Evolutionary conservation across 495 filamentous ascomycete species (phyloP).

Genomic region (Penicillium flavigenum): DNA sequence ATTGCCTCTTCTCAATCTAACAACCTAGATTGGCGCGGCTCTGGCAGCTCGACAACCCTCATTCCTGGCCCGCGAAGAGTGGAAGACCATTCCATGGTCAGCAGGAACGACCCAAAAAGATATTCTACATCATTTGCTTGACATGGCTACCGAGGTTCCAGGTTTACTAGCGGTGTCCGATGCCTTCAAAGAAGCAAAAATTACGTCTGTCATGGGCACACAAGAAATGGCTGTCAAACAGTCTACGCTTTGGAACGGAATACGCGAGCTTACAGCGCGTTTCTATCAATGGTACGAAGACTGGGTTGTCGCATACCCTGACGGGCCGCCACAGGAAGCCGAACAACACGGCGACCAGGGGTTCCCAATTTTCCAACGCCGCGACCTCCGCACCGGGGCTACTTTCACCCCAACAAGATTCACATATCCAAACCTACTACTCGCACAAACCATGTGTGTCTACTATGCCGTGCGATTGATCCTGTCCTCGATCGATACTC

Average conservation of each 20-base stretch:
- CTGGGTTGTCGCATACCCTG: constrained; percentile 37
- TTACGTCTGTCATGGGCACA: constrained; percentile 24
- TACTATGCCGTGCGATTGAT: constrained; percentile 41
- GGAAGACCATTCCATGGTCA: constrained; percentile 48
- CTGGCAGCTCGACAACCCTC: constrained; percentile 34
- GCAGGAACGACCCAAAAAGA: constrained; percentile 42
- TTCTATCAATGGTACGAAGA: constrained; percentile 40
- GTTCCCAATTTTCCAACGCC: constrained; percentile 44
- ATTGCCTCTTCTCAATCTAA: constrained; percentile 5
- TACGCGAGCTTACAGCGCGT: constrained; percentile 34
- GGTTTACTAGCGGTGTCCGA: constrained; percentile 37
- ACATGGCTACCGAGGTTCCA: constrained; percentile 43
- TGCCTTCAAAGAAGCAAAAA: constrained; percentile 27
- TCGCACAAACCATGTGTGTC: constrained; percentile 46
- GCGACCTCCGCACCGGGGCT: constrained; percentile 41
- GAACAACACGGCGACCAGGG: constrained; percentile 23
- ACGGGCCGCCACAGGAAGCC: constrained; percentile 36
- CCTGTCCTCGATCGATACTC: constrained; percentile 40
- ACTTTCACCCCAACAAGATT: constrained; percentile 38
- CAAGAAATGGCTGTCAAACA: constrained; percentile 43
- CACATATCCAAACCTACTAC: constrained; percentile 41
- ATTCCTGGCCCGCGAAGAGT: constrained; percentile 42
- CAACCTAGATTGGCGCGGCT: constrained; percentile 35
- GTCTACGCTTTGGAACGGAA: constrained; percentile 37
- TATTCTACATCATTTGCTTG: constrained; percentile 42